These are phyloP conservation scores for Diplosphaera chodatii DNA, from an alignment of 139 green algal genomes.

Conservation along the genomic window DNA sequence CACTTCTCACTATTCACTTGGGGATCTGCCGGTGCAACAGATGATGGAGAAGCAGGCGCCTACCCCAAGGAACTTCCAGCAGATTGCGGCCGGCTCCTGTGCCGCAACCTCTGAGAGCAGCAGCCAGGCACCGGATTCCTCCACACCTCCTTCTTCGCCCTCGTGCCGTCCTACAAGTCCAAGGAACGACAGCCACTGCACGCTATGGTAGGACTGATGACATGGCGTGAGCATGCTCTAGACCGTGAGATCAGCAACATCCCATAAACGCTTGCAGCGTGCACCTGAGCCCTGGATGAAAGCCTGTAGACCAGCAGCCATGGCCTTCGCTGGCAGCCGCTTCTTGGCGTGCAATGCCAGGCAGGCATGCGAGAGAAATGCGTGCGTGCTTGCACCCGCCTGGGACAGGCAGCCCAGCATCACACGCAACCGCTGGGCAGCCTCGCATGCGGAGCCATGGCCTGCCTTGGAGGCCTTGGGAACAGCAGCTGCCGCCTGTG, in stretches of 20 bases:
- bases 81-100: conserved; percentile 44
- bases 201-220: too few species aligned
- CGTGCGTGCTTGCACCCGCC: conserved; percentile 21
- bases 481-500: conserved; percentile 17
- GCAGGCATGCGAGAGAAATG: conserved; percentile 32
- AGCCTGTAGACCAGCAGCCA: conserved; percentile 19
- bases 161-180: neutral
- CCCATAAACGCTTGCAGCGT: too few species aligned
- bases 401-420: conserved; percentile 44
- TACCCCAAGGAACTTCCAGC: conserved; percentile 67
- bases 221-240: too few species aligned
- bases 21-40: too few species aligned
- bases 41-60: too few species aligned
- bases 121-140: conserved; percentile 46
- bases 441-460: neutral
- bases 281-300: conserved; percentile 14
- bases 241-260: too few species aligned
- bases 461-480: neutral
- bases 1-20: too few species aligned
- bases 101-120: conserved; percentile 53
- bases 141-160: conserved; percentile 6
- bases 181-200: too few species aligned
- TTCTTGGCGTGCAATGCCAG: conserved; percentile 10
- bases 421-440: conserved; percentile 18
- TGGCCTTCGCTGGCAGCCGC: conserved; percentile 13